These are phyloP conservation scores for Cercospora brassicicola DNA, from an alignment of 2,329 filamentous ascomycete species.

Conservation along the genomic window DNA sequence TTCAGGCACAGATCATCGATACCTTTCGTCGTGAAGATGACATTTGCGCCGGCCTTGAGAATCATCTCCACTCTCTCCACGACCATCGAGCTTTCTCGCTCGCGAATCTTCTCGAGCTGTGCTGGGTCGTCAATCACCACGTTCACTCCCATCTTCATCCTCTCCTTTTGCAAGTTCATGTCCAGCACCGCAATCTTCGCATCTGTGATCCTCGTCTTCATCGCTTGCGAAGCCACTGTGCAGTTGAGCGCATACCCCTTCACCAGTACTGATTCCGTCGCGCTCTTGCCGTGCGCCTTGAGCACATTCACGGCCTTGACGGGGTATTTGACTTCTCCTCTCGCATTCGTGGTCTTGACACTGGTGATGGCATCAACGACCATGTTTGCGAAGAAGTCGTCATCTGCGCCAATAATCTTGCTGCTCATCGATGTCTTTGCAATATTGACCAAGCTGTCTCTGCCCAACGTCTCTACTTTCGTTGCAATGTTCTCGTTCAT, in stretches of 20 bases:
- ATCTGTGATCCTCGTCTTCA: constrained; percentile 88
- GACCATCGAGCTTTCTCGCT: constrained; percentile 88
- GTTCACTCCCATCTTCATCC: constrained; percentile 98
- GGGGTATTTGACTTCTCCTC: constrained; percentile 89
- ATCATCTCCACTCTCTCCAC: constrained; percentile 96
- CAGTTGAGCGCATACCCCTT: constrained; percentile 98
- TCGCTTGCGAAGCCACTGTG: constrained; percentile 96
- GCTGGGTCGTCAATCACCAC: constrained; percentile 97
- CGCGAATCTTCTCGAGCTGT: constrained; percentile 94
- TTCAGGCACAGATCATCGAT: constrained; percentile 96
- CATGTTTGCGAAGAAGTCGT: constrained; percentile 96
- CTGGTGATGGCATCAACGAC: constrained; percentile 94
- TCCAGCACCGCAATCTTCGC: constrained; percentile 96
- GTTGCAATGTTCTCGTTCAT: constrained; percentile 98
- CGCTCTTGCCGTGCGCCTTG: constrained; percentile 95
- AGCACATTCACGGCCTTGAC: constrained; percentile 99
- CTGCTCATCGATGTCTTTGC: constrained; percentile 99
- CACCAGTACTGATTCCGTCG: constrained; percentile 81
- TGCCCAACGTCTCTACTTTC: constrained; percentile 87
- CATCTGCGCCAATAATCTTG: constrained; percentile 96
- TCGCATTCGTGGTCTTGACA: constrained; percentile 89
- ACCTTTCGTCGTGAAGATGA: constrained; percentile 94
- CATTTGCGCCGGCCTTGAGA: constrained; percentile 93
- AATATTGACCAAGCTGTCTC: constrained; percentile 88
- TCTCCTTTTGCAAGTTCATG: constrained; percentile 98